Evolutionary conservation across 345 rosid species (phyloP), one percentile per base, ranked within the genome.

Genomic region (Gossypium thurberi): DNA sequence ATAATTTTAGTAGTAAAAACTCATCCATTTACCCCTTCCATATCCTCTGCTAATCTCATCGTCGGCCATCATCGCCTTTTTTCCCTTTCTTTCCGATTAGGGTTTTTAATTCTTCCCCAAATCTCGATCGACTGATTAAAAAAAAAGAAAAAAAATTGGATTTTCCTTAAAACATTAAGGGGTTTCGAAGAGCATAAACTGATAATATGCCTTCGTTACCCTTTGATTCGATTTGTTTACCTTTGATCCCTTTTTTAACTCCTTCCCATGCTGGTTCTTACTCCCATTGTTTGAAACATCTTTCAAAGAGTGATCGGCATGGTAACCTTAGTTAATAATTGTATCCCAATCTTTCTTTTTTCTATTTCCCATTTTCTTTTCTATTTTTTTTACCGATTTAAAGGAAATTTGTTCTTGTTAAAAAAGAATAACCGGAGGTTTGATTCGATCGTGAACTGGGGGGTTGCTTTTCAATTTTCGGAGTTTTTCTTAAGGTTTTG

Each of bases 261-360:
- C 85, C 81, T 37, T 85, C 81, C 74, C 85, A 84, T 70, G 82
- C 86, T 52, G 91, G 88, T 70, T 86, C 81, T 74, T 80, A 79
- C 72, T 87, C 89, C 2, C 87, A 89, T 85, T 97, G 99, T 82
- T 73, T 87, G 72, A 95, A 92, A 82, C 89, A 81, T 78, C 92
- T 95, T 65, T 83, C 90, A 76, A 95, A 95, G 81, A 60, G 94
- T 74, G 95, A 93, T 88, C 86, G 96, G 81, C 98, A 96, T 84
- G 94, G 92, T 88, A 90, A 90, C 81, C 98, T 92, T 80, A 89
- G 97, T 88, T 92, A 86, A 87, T 8, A 0, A 20, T 65, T 21
- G n/a, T 26, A 17, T 37, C 51, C 51, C 52, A 23, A n/a, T 20
- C 21, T 47, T 48, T 69, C 44, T 65, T 26, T 5, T 5, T 58